These are phyloP conservation scores for Diaporthe velutina DNA, from an alignment of 2,329 filamentous ascomycete species.

Conservation along the genomic window DNA sequence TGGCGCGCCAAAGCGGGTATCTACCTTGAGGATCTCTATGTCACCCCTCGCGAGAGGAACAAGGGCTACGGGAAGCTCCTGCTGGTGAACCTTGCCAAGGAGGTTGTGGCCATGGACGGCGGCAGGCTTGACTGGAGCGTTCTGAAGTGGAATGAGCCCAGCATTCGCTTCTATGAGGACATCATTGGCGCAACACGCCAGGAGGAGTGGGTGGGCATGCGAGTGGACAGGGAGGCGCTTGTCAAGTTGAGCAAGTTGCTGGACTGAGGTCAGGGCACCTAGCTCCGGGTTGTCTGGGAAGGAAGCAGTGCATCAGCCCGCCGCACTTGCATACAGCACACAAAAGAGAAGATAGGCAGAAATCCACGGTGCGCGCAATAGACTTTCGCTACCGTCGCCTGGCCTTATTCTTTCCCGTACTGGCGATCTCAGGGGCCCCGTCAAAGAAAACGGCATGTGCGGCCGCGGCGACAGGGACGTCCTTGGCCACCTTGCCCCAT, in stretches of 20 bases:
- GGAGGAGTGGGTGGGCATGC: conserved; percentile 81
- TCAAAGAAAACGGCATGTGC: conserved; percentile 62
- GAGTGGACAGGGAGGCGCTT: conserved; percentile 77
- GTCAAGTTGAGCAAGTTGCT: conserved; percentile 67
- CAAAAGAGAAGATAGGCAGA: neutral
- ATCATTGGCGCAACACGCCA: conserved; percentile 73
- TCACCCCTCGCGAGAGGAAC: conserved; percentile 77
- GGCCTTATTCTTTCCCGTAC: neutral
- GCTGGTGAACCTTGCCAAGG: conserved; percentile 81
- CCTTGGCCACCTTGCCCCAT: conserved; percentile 58
- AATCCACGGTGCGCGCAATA: neutral
- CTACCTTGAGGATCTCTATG: conserved; percentile 94
- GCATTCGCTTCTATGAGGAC: conserved; percentile 86
- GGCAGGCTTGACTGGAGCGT: conserved; percentile 90
- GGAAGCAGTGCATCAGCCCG: neutral
- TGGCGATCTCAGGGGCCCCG: conserved; percentile 48
- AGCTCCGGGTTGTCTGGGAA: neutral
- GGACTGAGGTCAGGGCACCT: conserved; percentile 44
- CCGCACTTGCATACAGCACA: neutral
- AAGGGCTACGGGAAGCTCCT: conserved; percentile 85
- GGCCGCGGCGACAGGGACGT: conserved; percentile 48
- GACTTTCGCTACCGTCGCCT: neutral
- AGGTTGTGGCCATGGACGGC: conserved; percentile 80
- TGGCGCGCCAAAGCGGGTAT: conserved; percentile 91
- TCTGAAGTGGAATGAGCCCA: conserved; percentile 92